Base-by-base conservation (phyloP, 2,329 filamentous ascomycete species). In the Exophiala lecanii-corni region DNA sequence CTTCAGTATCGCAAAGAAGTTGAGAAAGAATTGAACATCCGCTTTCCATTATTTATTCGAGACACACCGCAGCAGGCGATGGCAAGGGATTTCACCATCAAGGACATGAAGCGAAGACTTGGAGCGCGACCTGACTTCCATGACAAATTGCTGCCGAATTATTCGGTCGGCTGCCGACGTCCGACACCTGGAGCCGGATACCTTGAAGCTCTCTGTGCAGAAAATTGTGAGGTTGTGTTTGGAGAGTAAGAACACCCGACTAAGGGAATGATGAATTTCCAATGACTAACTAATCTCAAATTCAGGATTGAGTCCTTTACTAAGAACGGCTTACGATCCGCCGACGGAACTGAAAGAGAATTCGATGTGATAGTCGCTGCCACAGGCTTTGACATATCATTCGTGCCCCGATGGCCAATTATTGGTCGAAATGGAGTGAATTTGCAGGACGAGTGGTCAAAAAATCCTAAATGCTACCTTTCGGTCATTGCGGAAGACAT, bases 21-120 rank as follows among this genome's bases (percentile, higher is more conserved):
- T 41, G 69, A 73, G 43, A 65, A 67, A 49, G 68, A 71, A 47
- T 61, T 77, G 12, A 76, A 75, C 47, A 66, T 69, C 35, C 64
- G 70, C 3, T 77, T 76, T 62, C 70, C 70, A 36, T 12, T 19
- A 12, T 15, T 31, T n/a, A 12, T 31, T 16, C 21, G 18, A 6
- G 39, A 36, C 7, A 20, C 28, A 10, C 57, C 58, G 36, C 57
- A 62, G 20, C 69, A 70, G 3, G 36, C 39, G 34, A 41, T 33
- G 16, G 45, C 31, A 26, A 53, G 17, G 41, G 40, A 44, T 12
- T 36, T 51, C 17, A 33, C 39, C 10, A 15, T 38, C 5, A 38
- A 42, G 12, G 34, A 37, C 16, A 47, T 47, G 43, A 6, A 15
- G 9, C 7, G 26, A 16, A 23, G 25, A 41, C 20, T 35, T 37